A percentile compares a stretch with the other conserved stretches of the same genome.
phyloP scores from a whole-genome alignment of 1,284 basidiomycete genomes.

The Ustilago shanxiensis region DNA sequence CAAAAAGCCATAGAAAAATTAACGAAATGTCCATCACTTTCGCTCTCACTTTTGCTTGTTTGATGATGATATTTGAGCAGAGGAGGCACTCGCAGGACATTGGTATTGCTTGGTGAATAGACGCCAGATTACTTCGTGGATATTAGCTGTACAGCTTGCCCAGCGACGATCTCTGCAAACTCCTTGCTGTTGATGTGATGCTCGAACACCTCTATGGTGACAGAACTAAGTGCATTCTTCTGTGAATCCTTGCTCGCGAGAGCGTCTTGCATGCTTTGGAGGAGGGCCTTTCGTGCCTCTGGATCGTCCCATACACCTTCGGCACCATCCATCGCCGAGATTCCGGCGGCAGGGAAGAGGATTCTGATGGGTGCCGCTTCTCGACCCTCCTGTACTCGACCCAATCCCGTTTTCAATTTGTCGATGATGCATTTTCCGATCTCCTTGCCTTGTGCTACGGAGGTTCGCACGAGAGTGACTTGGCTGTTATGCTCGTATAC shows the following conservation, averaged over 20 bases:
- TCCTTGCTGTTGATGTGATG: conserved; percentile 42
- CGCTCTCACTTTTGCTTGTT: no score
- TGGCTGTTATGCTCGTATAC: conserved; percentile 44
- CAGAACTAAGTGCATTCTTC: not conserved
- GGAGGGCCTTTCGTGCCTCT: conserved; percentile 22
- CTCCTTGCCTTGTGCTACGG: conserved; percentile 20
- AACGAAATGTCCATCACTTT: not conserved
- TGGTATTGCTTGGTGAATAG: not conserved
- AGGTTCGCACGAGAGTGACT: conserved; percentile 40
- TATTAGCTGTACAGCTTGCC: conserved; percentile 8
- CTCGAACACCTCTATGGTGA: conserved; percentile 8
- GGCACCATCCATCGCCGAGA: conserved; percentile 34
- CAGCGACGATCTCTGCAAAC: conserved; percentile 28
- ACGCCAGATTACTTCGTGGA: not conserved
- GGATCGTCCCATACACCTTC: conserved; percentile 29
- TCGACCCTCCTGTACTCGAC: not conserved
- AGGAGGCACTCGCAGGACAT: no score
- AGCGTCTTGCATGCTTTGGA: conserved; percentile 8
- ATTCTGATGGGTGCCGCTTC: conserved; percentile 15
- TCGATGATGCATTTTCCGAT: conserved; percentile 23
- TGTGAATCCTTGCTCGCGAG: not conserved
- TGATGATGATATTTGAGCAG: no score
- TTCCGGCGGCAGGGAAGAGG: conserved; percentile 21
- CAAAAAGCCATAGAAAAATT: not conserved
- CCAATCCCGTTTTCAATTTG: conserved; percentile 16